These are phyloP conservation scores for Talaromyces rugulosus DNA, from an alignment of 2,329 filamentous ascomycete species.

Conservation along the genomic window DNA sequence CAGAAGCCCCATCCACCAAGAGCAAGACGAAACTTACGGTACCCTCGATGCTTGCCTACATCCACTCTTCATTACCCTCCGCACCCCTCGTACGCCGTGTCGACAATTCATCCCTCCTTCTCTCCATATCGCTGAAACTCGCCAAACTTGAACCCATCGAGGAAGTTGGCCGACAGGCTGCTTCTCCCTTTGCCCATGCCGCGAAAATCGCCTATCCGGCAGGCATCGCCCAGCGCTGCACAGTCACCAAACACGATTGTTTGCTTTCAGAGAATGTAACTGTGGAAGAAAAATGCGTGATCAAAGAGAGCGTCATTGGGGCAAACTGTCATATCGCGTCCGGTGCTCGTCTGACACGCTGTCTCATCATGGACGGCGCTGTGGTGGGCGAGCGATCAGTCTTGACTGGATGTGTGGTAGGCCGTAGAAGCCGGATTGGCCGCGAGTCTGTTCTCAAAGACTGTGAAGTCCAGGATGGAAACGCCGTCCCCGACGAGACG, in stretches of 20 bases:
- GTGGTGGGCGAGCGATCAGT: constrained; percentile 79
- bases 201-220: constrained; percentile 80
- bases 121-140: constrained; percentile 76
- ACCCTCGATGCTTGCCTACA: constrained; percentile 75
- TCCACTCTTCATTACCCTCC: constrained; percentile 55
- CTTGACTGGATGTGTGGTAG: constrained; percentile 82
- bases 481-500: constrained; percentile 75
- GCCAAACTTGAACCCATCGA: constrained; percentile 70
- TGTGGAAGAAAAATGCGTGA: constrained; percentile 81
- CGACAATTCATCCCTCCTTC: constrained; percentile 77
- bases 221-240: constrained; percentile 73
- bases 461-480: constrained; percentile 85
- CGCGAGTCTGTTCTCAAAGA: constrained; percentile 75
- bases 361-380: constrained; percentile 88
- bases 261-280: constrained; percentile 85
- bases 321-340: constrained; percentile 80
- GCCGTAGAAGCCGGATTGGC: constrained; percentile 76
- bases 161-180: constrained; percentile 55
- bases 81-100: constrained; percentile 76
- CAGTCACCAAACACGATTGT: constrained; percentile 75
- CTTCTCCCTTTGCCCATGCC: constrained; percentile 71
- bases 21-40: constrained; percentile 42
- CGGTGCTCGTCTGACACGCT: constrained; percentile 81
- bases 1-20: constrained; percentile 8
- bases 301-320: constrained; percentile 88